Evolutionary conservation across 805 yeast species (phyloP).

Genomic region (Jamesozyma piceae): DNA sequence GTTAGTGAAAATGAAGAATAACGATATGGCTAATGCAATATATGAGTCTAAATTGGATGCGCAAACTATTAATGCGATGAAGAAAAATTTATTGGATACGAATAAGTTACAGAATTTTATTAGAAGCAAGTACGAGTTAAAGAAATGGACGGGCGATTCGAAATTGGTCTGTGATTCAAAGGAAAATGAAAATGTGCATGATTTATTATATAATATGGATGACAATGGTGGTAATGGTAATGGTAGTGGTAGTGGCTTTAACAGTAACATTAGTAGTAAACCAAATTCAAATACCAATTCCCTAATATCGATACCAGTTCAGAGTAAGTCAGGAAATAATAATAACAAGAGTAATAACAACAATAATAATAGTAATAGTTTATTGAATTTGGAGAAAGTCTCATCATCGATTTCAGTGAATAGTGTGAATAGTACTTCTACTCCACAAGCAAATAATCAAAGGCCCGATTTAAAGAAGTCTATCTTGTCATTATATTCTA

Average conservation of each 20-base stretch:
- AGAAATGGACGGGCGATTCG: slow-evolving; percentile 67
- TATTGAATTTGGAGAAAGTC: slow-evolving; percentile 5
- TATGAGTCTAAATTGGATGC: slow-evolving; percentile 67
- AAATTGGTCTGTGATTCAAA: not conserved
- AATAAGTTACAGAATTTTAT: slow-evolving; percentile 82
- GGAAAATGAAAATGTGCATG: not conserved
- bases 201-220: too few relatives aligned
- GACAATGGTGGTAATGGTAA: too few relatives aligned
- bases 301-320: not conserved
- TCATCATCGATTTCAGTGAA: slow-evolving; percentile 3
- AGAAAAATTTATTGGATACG: slow-evolving; percentile 49
- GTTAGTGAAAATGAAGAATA: slow-evolving; percentile 83
- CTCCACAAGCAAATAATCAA: slow-evolving; percentile 13
- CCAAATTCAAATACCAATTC: not conserved
- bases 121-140: slow-evolving; percentile 82
- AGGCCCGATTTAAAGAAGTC: slow-evolving; percentile 89
- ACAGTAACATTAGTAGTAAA: too few relatives aligned
- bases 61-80: slow-evolving; percentile 3
- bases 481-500: slow-evolving; percentile 76
- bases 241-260: not conserved
- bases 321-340: not conserved
- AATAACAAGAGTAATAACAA: not conserved
- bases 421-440: not conserved
- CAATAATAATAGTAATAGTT: not conserved
- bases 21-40: slow-evolving; percentile 52